Evolutionary conservation across 352 stramenopile species (phyloP), one percentile per base, ranked within the genome.

Genomic region (Globisporangium spiculum): DNA sequence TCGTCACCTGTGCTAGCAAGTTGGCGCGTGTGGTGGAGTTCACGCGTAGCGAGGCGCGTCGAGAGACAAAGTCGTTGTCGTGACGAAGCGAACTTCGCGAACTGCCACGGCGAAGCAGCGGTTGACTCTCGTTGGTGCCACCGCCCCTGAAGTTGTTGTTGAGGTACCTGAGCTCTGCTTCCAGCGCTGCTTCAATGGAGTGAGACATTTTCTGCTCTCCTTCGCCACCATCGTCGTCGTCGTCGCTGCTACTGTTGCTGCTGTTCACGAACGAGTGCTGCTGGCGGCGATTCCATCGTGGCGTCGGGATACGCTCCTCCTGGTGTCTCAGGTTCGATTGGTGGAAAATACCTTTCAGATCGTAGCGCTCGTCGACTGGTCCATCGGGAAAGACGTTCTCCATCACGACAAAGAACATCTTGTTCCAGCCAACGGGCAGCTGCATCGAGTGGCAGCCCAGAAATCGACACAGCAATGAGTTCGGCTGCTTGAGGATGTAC

Each of bases 331-430:
- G 81, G 38, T 81, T 83, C 18, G 84, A 83, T 60, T 91, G 81
- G 59, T 91, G 81, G 59, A 93, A 93, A 22, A 92, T 92, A 14
- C 88, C 88, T 63, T 95, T 95, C 6, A 95, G 72, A 50, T 95
- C 88, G 70, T 95, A 95, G 16, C 88, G 81, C 55, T 95, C 88
- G 53, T 93, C 82, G 18, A 93, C 81, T 0, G 81, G 80, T 18
- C 85, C 83, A 65, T 92, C 83, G 1, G 84, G 78, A 66, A 94
- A 92, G 20, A 94, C 89, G 67, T 96, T 96, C 53, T 96, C 86
- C 88, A 96, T 96, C 44, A 94, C 88, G 36, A 96, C 75, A 67
- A 96, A 96, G 74, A 96, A 96, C 86, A 96, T 96, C 46, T 91
- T 91, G 79, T 96, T 94, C 88, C 88, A 96, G 4, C 88, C 88